These are phyloP conservation scores for Hyphopichia fennica DNA, from an alignment of 1,139 yeast species.

Conservation along the genomic window DNA sequence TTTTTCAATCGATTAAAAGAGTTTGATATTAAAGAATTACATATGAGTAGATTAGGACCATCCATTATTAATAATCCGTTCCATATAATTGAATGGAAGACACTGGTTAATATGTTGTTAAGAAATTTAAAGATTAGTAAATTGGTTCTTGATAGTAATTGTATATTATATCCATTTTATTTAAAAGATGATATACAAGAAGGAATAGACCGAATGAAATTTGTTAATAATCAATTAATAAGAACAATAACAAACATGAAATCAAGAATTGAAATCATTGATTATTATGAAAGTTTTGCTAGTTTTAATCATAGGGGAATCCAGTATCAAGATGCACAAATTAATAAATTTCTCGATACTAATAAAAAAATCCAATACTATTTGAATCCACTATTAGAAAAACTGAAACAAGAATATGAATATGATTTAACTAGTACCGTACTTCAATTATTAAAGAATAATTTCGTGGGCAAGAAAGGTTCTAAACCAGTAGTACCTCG, in stretches of 20 bases:
- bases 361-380: slow-evolving; percentile 14
- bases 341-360: slow-evolving; percentile 6
- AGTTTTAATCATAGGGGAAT: slow-evolving; percentile 8
- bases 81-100: background rate
- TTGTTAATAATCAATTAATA: background rate
- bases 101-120: background rate
- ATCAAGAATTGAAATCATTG: slow-evolving; percentile 3
- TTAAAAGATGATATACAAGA: background rate
- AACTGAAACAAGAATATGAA: slow-evolving; percentile 6
- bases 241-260: background rate
- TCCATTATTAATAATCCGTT: background rate
- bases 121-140: background rate
- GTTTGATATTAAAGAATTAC: background rate
- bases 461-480: too few relatives aligned
- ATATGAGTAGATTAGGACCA: background rate
- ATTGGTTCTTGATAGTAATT: background rate
- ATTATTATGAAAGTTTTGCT: slow-evolving; percentile 12
- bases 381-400: slow-evolving; percentile 12
- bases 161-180: background rate
- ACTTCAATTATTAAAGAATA: background rate
- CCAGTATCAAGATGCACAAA: background rate
- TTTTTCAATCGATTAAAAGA: background rate
- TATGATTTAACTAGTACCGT: background rate
- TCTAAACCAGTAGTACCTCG: background rate
- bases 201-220: background rate